phyloP scores from a whole-genome alignment of 1,284 basidiomycete genomes.

The Apiotrichum sp. region DNA sequence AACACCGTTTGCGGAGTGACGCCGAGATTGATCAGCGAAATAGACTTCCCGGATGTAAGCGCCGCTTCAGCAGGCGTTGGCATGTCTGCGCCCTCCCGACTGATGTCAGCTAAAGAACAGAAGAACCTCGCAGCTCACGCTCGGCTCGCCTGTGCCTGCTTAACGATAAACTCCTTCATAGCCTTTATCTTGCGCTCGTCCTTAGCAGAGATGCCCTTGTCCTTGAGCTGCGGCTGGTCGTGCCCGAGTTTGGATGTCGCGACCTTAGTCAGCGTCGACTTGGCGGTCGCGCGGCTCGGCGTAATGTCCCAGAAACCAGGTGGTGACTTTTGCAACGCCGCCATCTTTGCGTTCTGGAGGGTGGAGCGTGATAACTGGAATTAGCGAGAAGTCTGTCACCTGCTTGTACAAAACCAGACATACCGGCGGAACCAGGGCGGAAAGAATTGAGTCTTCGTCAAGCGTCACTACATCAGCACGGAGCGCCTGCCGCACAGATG shows the following conservation, averaged over 20 bases:
- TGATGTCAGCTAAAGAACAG: slow-evolving; percentile 12
- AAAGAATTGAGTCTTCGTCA: slow-evolving; percentile 66
- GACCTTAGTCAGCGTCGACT: slow-evolving; percentile 3
- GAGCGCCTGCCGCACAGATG: slow-evolving; percentile 76
- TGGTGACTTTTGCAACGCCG: slow-evolving; percentile 36
- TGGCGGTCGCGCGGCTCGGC: slow-evolving; percentile 6
- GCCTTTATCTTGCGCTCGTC: slow-evolving; percentile 50
- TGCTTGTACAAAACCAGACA: slow-evolving; percentile 25
- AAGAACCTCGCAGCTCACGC: slow-evolving; percentile 48
- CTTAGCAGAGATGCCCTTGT: slow-evolving; percentile 50
- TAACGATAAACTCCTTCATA: slow-evolving; percentile 80
- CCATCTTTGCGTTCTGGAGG: slow-evolving; percentile 69
- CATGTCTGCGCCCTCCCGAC: slow-evolving; percentile 25
- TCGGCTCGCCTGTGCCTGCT: slow-evolving; percentile 64
- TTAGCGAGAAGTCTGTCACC: too few relatives aligned
- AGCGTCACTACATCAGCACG: slow-evolving; percentile 74
- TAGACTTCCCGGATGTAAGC: slow-evolving; percentile 36
- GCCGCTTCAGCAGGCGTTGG: slow-evolving; percentile 19
- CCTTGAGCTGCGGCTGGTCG: slow-evolving; percentile 13
- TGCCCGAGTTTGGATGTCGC: background rate
- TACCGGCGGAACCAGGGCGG: slow-evolving; percentile 71
- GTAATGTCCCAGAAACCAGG: slow-evolving; percentile 64
- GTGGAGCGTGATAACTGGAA: slow-evolving; percentile 60
- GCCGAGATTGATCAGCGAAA: slow-evolving; percentile 66
- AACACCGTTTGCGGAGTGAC: slow-evolving; percentile 96